A percentile compares a stretch with the other conserved stretches of the same genome.
These are phyloP conservation scores for Nicotiana rustica DNA, from an alignment of 305 asterid species.

Conservation along the genomic window DNA sequence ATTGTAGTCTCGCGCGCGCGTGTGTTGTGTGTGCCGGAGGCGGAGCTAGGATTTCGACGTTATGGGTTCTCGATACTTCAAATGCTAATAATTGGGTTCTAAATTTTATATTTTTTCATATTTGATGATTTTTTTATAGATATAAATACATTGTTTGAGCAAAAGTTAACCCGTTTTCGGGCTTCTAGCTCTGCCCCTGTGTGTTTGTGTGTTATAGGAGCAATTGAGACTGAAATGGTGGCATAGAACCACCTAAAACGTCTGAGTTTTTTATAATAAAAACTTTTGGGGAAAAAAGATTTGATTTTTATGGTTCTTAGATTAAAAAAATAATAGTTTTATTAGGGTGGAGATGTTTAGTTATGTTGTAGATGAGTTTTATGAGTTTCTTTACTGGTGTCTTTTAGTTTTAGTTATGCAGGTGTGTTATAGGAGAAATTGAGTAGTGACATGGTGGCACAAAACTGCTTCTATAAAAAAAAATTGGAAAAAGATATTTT, in stretches of 20 bases:
- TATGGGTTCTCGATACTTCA: too few relatives aligned
- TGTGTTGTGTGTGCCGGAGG: too few relatives aligned
- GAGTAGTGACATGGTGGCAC: slow-evolving; percentile 2
- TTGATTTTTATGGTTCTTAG: background rate
- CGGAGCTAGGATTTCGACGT: too few relatives aligned
- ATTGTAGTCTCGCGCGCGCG: background rate
- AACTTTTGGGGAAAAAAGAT: too few relatives aligned
- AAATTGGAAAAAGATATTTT: background rate
- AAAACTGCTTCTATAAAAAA: background rate
- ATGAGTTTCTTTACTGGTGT: background rate
- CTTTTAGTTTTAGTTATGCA: background rate
- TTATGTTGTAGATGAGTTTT: background rate
- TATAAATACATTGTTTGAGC: too few relatives aligned
- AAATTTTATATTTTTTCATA: too few relatives aligned
- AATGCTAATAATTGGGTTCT: too few relatives aligned
- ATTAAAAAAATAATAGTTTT: background rate
- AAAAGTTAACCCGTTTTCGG: too few relatives aligned
- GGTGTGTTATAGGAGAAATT: background rate
- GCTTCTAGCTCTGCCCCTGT: too few relatives aligned
- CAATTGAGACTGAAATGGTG: background rate
- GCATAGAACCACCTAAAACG: background rate
- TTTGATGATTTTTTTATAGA: too few relatives aligned
- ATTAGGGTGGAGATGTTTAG: background rate
- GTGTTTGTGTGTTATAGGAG: background rate
- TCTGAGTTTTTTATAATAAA: background rate